A percentile compares a stretch with the other conserved stretches of the same genome.
Evolutionary conservation across 345 rosid genomes (phyloP).

Genomic region (Populus pruinosa): DNA sequence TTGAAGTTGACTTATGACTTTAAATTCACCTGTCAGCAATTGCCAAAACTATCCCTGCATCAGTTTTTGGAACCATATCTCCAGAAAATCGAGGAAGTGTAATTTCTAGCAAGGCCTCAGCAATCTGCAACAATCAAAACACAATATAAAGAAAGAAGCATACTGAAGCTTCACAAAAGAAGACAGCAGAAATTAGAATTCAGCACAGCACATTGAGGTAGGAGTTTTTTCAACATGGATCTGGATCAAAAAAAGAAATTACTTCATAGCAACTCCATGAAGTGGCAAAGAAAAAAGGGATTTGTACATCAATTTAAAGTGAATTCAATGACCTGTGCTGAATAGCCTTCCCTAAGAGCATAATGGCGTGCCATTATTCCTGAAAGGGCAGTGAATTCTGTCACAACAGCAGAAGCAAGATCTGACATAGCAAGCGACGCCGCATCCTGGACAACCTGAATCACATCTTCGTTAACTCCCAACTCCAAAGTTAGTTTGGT

Average conservation of each 20-base stretch:
- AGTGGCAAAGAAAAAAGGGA: constrained; percentile 3
- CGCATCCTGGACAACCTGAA: constrained; percentile 61
- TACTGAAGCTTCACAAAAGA: constrained; percentile 6
- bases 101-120: constrained; percentile 86
- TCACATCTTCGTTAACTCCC: constrained; percentile 45
- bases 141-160: constrained; percentile 2
- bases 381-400: constrained; percentile 84
- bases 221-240: not conserved
- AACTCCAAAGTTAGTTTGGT: constrained; percentile 48
- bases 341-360: constrained; percentile 89
- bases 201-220: not conserved
- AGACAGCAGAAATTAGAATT: not conserved
- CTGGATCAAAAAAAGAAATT: not conserved
- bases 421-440: constrained; percentile 96
- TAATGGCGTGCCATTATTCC: constrained; percentile 97
- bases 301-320: not conserved
- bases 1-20: constrained; percentile 8
- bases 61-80: constrained; percentile 77
- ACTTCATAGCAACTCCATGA: not conserved
- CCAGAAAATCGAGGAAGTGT: constrained; percentile 89
- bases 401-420: constrained; percentile 90
- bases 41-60: constrained; percentile 81
- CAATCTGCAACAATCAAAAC: constrained; percentile 50
- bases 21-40: constrained; percentile 76
- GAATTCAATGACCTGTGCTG: constrained; percentile 59